These are phyloP conservation scores for Pontederia paniculata DNA, from an alignment of 176 grass and related monocot genomes.

Conservation along the genomic window DNA sequence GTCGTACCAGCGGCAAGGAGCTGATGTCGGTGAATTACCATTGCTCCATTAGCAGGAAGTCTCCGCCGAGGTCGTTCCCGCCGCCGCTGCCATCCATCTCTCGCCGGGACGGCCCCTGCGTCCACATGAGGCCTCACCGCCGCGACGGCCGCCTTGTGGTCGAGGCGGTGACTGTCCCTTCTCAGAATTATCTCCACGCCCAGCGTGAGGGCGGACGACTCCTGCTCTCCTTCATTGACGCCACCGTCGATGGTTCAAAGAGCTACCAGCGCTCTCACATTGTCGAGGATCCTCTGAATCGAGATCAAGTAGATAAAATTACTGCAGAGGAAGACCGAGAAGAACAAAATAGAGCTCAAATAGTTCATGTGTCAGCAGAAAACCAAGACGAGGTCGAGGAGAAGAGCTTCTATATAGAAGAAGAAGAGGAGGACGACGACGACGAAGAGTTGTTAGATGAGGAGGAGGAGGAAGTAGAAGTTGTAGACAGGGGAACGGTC, in stretches of 20 bases:
- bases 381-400: background rate
- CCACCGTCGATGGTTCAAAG: slow-evolving; percentile 18
- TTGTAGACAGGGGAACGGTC: slow-evolving; percentile 76
- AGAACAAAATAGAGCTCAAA: slow-evolving; percentile 9
- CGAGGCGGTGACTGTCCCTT: slow-evolving; percentile 50
- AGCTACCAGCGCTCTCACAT: background rate
- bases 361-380: background rate
- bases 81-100: slow-evolving; percentile 76
- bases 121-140: slow-evolving; percentile 65
- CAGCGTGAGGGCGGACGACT: slow-evolving; percentile 55
- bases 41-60: slow-evolving; percentile 27
- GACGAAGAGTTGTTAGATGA: slow-evolving; percentile 28
- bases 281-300: background rate
- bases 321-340: background rate
- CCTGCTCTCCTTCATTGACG: slow-evolving; percentile 68
- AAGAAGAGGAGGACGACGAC: slow-evolving; percentile 15
- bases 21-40: slow-evolving; percentile 75
- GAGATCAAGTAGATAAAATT: background rate
- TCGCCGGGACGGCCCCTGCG: slow-evolving; percentile 55
- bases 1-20: slow-evolving; percentile 1
- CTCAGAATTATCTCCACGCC: slow-evolving; percentile 74
- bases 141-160: slow-evolving; percentile 64
- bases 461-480: slow-evolving; percentile 59
- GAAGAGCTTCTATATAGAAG: background rate
- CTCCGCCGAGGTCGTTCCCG: slow-evolving; percentile 32